Conservation (phyloP, 257 asterid genomes). For the Pogostemon cablin region DNA sequence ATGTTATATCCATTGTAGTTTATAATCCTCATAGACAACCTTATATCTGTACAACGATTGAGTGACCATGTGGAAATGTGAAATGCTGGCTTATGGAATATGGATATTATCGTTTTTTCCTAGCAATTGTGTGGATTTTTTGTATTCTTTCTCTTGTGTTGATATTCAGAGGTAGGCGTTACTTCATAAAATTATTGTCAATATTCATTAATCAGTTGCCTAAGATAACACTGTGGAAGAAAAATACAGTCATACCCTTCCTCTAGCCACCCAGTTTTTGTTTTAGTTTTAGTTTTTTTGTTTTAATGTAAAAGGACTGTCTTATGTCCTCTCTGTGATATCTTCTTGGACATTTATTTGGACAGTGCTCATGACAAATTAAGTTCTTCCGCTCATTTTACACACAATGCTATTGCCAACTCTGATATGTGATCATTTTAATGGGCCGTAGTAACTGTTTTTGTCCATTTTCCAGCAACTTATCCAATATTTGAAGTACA, state of each 20-base stretch:
- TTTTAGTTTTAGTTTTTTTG: no score
- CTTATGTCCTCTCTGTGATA: background rate
- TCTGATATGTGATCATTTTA: slow-evolving; percentile 20
- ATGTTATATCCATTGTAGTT: slow-evolving; percentile 19
- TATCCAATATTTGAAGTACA: slow-evolving; percentile 75
- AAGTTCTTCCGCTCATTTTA: slow-evolving; percentile 10
- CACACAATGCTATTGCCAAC: background rate
- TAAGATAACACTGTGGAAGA: background rate
- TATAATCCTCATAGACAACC: slow-evolving; percentile 13
- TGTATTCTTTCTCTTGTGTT: background rate
- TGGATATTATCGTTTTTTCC: background rate
- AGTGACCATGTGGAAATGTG: slow-evolving; percentile 7
- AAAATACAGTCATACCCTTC: background rate
- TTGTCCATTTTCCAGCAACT: slow-evolving; percentile 62
- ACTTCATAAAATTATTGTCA: slow-evolving; percentile 4
- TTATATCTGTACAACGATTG: background rate
- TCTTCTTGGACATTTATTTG: background rate
- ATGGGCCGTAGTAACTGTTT: slow-evolving; percentile 26
- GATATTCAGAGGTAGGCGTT: background rate
- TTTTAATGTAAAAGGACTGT: no score
- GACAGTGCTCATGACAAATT: background rate
- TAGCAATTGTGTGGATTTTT: slow-evolving; percentile 15
- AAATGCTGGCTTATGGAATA: slow-evolving; percentile 8
- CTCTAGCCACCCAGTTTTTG: no score
- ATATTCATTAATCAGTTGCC: slow-evolving; percentile 12